Evolutionary conservation across 2,329 filamentous ascomycete species (phyloP).

Genomic region (Sporothrix pallida): DNA sequence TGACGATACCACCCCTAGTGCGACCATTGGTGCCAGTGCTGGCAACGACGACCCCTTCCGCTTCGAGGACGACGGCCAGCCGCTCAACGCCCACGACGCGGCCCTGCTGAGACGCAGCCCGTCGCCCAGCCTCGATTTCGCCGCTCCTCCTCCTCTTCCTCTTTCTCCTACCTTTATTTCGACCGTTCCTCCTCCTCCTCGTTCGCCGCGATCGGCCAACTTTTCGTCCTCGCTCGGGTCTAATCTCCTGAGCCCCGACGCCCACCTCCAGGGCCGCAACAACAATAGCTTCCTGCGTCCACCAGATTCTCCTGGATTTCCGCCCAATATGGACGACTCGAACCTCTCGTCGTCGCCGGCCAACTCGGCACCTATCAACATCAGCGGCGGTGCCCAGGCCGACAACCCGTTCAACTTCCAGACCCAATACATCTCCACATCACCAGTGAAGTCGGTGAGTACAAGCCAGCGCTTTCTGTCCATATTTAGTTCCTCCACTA

Average conservation of each 20-base stretch:
- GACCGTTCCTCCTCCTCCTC: neutral
- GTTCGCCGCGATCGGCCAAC: neutral
- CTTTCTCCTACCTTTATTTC: neutral
- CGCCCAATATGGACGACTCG: constrained; percentile 29
- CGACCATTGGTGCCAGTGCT: neutral
- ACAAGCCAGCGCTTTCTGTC: neutral
- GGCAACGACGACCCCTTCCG: constrained; percentile 29
- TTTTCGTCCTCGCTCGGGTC: constrained; percentile 17
- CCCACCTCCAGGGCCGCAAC: neutral
- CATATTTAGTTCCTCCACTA: neutral
- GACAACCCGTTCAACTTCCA: constrained; percentile 91
- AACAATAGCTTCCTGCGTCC: constrained; percentile 26
- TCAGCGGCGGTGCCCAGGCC: neutral
- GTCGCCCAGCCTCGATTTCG: constrained; percentile 29
- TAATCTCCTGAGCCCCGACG: constrained; percentile 27
- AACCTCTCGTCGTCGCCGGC: constrained; percentile 17
- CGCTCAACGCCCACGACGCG: constrained; percentile 36
- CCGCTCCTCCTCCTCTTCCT: neutral
- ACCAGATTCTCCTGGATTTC: constrained; percentile 5
- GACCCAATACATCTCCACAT: constrained; percentile 76
- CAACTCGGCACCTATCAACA: constrained; percentile 23
- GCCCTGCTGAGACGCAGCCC: constrained; percentile 37
- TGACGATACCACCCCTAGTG: neutral
- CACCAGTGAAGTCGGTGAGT: constrained; percentile 77
- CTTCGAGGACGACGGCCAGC: constrained; percentile 30